phyloP scores from a whole-genome alignment of 257 asterid species.

The Przewalskia tangutica region DNA sequence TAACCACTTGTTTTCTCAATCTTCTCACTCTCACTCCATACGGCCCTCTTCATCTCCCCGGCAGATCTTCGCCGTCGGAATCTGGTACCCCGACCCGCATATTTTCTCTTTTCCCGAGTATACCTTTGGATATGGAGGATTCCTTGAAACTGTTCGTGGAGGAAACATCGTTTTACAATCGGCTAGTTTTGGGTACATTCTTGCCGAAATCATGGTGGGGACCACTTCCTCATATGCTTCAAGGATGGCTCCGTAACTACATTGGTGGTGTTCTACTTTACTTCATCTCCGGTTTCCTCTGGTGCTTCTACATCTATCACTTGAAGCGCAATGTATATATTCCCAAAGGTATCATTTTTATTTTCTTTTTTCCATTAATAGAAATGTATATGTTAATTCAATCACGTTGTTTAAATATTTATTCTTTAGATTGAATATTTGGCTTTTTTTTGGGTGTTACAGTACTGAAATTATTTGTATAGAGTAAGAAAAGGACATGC shows the following conservation, averaged over 20 bases:
- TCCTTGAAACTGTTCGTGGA: slow-evolving; percentile 51
- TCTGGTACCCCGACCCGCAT: neutral
- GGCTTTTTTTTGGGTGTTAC: neutral
- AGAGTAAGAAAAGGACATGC: neutral
- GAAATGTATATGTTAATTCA: neutral
- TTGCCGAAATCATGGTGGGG: slow-evolving; percentile 55
- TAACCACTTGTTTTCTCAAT: neutral
- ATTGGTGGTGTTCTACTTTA: slow-evolving; percentile 67
- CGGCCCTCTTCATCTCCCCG: neutral
- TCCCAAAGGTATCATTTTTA: slow-evolving; percentile 45
- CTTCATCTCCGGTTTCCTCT: slow-evolving; percentile 54
- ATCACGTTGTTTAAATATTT: neutral
- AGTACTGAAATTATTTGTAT: neutral
- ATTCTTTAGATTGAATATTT: neutral
- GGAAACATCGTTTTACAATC: slow-evolving; percentile 77
- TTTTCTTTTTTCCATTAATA: neutral
- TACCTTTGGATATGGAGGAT: slow-evolving; percentile 12
- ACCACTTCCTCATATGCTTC: slow-evolving; percentile 56
- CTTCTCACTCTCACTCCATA: neutral
- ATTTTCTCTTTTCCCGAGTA: neutral
- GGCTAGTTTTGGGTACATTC: slow-evolving; percentile 52
- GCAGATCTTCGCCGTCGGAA: neutral
- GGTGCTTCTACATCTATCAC: slow-evolving; percentile 79
- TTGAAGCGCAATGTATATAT: slow-evolving; percentile 61
- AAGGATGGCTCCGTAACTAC: slow-evolving; percentile 84